phyloP scores from a whole-genome alignment of 2,329 filamentous ascomycete species.

The Coniochaeta hoffmannii region DNA sequence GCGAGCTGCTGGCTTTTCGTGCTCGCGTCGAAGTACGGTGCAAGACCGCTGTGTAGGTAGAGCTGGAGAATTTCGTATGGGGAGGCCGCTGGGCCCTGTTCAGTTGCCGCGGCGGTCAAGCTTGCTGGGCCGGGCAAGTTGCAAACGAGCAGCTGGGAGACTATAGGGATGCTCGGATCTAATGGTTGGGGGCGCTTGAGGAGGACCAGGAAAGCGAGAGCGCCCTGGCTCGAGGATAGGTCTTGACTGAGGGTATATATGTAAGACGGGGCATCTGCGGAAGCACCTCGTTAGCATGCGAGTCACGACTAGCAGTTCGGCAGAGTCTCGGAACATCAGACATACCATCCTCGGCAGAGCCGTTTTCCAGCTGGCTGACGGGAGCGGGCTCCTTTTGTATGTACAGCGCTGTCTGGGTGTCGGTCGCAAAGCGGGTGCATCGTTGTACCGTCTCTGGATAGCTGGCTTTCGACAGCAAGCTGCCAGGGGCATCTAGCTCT shows the following conservation, averaged over 20 bases:
- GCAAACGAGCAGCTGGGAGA: slow-evolving; percentile 84
- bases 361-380: slow-evolving; percentile 44
- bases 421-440: slow-evolving; percentile 83
- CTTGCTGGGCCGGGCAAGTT: slow-evolving; percentile 80
- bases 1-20: slow-evolving; percentile 70
- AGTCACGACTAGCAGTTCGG: not conserved
- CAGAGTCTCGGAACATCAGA: slow-evolving; percentile 8
- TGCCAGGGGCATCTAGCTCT: slow-evolving; percentile 75
- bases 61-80: slow-evolving; percentile 92
- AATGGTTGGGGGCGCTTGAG: slow-evolving; percentile 86
- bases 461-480: slow-evolving; percentile 67
- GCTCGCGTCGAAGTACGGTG: slow-evolving; percentile 95
- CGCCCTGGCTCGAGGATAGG: slow-evolving; percentile 71
- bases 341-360: slow-evolving; percentile 36
- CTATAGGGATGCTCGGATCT: slow-evolving; percentile 73
- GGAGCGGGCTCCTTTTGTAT: slow-evolving; percentile 73
- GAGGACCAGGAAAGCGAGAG: slow-evolving; percentile 77
- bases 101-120: slow-evolving; percentile 56
- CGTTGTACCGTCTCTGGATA: slow-evolving; percentile 76
- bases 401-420: slow-evolving; percentile 82
- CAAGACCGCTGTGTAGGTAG: slow-evolving; percentile 81
- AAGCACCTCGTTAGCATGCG: slow-evolving; percentile 17
- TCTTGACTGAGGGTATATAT: slow-evolving; percentile 76
- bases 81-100: slow-evolving; percentile 66
- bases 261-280: slow-evolving; percentile 38